Conservation (phyloP, 331 rosid genomes). For the Erythrophleum ivorense region DNA sequence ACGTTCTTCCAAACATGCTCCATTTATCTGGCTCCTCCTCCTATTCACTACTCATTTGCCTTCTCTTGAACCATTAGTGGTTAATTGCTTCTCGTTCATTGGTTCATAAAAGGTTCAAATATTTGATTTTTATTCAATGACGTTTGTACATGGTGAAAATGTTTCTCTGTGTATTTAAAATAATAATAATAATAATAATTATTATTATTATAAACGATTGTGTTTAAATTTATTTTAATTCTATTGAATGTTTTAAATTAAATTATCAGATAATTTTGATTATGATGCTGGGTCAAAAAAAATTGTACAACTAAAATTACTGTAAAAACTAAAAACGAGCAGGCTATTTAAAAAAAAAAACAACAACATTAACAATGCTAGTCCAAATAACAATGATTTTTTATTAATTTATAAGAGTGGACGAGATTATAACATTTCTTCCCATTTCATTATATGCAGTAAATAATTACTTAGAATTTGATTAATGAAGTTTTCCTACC, state of each 20-base stretch:
- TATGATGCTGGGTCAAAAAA: background rate
- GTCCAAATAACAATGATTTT: background rate
- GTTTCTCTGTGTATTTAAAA: no score
- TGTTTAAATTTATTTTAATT: background rate
- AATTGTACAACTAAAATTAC: background rate
- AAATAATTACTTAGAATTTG: background rate
- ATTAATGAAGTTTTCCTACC: background rate
- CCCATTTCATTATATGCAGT: background rate
- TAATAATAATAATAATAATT: no score
- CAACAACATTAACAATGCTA: background rate
- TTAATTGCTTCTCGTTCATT: background rate
- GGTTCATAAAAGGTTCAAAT: background rate
- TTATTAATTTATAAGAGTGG: background rate
- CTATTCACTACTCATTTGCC: background rate
- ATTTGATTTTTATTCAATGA: background rate
- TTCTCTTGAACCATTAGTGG: background rate
- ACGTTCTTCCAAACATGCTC: constrained; percentile 44
- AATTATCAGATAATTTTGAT: background rate
- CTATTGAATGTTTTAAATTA: background rate
- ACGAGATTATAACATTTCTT: background rate
- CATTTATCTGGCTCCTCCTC: background rate
- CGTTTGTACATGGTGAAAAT: no score
- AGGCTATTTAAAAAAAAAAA: no score
- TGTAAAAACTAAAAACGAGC: background rate
- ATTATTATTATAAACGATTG: no score